A percentile compares a stretch with the other conserved stretches of the same genome.
Evolutionary conservation across 2,329 filamentous ascomycete species (phyloP).

Genomic region (Fusarium sp.): DNA sequence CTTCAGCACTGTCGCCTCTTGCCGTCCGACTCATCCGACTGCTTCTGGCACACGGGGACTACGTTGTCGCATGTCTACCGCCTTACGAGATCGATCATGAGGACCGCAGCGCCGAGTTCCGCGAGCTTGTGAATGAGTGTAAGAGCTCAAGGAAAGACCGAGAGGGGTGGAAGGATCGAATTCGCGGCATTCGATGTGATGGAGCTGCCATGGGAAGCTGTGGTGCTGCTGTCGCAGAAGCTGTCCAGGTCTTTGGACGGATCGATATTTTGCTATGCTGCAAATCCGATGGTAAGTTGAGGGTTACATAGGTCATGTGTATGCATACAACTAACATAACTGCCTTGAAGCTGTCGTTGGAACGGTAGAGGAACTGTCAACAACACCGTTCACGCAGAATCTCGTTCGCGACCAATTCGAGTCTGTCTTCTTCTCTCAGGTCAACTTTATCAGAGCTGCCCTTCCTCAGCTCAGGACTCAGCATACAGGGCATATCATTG

Average conservation of each 20-base stretch:
- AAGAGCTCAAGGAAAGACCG: constrained; percentile 71
- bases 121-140: constrained; percentile 78
- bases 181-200: constrained; percentile 73
- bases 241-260: constrained; percentile 82
- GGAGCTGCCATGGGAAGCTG: constrained; percentile 74
- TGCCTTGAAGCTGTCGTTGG: constrained; percentile 78
- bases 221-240: constrained; percentile 87
- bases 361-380: constrained; percentile 88
- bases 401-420: constrained; percentile 93
- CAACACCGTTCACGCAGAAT: constrained; percentile 76
- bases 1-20: constrained; percentile 85
- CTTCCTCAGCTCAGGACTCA: constrained; percentile 83
- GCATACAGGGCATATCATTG: constrained; percentile 88
- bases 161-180: constrained; percentile 83
- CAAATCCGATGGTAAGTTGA: constrained; percentile 77
- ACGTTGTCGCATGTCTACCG: constrained; percentile 84
- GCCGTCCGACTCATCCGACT: constrained; percentile 83
- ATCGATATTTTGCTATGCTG: constrained; percentile 93
- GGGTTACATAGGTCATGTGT: not conserved
- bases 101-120: constrained; percentile 80
- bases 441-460: constrained; percentile 93
- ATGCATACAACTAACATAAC: constrained; percentile 26
- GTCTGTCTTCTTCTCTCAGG: constrained; percentile 91
- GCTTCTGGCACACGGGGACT: constrained; percentile 90
- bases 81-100: constrained; percentile 83